Evolutionary conservation across 768 basidiomycete genomes (phyloP), one percentile per base, ranked within the genome.

Genomic region (Calocybe indica): DNA sequence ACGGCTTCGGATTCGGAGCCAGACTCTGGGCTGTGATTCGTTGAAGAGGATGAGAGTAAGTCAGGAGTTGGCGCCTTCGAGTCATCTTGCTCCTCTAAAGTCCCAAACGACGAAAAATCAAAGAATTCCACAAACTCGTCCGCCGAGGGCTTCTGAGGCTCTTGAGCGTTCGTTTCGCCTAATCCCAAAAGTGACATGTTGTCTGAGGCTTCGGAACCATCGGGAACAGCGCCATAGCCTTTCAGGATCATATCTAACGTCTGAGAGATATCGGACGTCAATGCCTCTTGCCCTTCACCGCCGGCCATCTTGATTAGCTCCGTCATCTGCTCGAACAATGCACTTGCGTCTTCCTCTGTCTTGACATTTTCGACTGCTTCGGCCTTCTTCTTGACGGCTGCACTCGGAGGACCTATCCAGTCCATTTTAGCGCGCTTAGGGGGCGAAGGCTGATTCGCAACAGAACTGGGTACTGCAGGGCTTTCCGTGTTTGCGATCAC

Each of bases 1-100:
- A 67, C 60, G 22, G 66, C 62, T 47, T 83, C 83, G 30, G 75
- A 68, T 55, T 85, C 86, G 7, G 83, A 77, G 33, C 75, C 79
- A 10, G 86, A 88, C 56, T 84, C 83, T 2, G 88, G 88, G 59
- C 86, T 88, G 8, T 79, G 82, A 54, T 88, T 86, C 13, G 86
- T 79, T 49, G 87, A 86, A 13, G 85, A 82, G 8, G 82, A 78
- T 32, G 73, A 72, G 11, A 85, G 68, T 41, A 90, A 72, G 47
- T 89, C 88, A 7, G 88, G 88, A 3, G 88, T 89, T 6, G 76
- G 72, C n/a, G 82, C 78, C 57, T 85, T 85, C 10, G 82, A 83
- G 41, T 65, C 63, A 43, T 76, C 78, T 33, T 83, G 83, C 48
- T 87, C 84, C 14, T 79, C 80, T 7, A 69, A 64, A 35, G 70